These are phyloP conservation scores for Nematodospora valgi DNA, from an alignment of 805 yeast species.

Conservation along the genomic window DNA sequence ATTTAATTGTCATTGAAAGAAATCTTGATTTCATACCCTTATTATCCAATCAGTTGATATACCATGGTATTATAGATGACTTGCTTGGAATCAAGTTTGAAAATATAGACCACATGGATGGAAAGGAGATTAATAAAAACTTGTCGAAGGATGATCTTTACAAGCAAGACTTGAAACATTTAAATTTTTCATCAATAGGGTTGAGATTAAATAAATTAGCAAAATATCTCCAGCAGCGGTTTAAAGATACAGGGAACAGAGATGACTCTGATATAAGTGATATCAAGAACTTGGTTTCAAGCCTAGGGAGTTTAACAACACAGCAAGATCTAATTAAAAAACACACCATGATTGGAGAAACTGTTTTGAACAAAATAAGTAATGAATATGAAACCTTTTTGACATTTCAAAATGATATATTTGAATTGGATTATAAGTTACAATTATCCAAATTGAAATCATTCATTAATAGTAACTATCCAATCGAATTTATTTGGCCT, in stretches of 20 bases:
- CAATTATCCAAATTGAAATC: conserved; percentile 29
- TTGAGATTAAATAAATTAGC: conserved; percentile 68
- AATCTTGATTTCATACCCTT: conserved; percentile 71
- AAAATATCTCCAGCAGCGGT: conserved; percentile 62
- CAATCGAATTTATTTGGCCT: conserved; percentile 45
- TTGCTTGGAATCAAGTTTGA: conserved; percentile 49
- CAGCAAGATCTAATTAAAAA: conserved; percentile 65
- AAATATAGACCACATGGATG: conserved; percentile 15
- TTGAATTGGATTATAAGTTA: conserved; percentile 39
- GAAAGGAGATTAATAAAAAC: conserved; percentile 9
- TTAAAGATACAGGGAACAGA: conserved; percentile 19
- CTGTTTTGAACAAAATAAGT: conserved; percentile 47
- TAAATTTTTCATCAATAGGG: conserved; percentile 82
- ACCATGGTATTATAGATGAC: conserved; percentile 80
- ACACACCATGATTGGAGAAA: conserved; percentile 75
- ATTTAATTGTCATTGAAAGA: conserved; percentile 77
- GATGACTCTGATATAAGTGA: conserved; percentile 29
- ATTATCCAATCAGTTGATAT: conserved; percentile 71
- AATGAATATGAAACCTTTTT: conserved; percentile 44
- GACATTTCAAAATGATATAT: conserved; percentile 67
- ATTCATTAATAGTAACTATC: conserved; percentile 37
- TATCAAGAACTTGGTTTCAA: conserved; percentile 69
- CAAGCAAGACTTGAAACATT: conserved; percentile 47
- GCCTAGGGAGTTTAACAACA: conserved; percentile 61
- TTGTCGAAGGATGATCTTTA: conserved; percentile 14